These are phyloP conservation scores for Solioccasus polychromus DNA, from an alignment of 768 basidiomycete genomes.

Conservation along the genomic window DNA sequence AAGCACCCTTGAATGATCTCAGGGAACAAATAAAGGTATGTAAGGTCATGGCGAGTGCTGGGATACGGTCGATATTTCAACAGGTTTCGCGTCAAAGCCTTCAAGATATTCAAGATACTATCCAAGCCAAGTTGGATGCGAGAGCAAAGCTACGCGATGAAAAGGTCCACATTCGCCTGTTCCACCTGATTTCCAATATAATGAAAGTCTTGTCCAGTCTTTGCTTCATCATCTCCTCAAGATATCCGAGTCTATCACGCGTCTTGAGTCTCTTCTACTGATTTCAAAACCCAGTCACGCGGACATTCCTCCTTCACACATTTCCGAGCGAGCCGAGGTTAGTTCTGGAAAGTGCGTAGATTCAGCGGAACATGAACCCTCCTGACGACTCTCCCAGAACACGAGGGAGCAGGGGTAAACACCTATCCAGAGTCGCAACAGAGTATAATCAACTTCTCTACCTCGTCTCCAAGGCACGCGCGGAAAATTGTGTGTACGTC, in stretches of 20 bases:
- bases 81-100: constrained; percentile 62
- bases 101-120: constrained; percentile 63
- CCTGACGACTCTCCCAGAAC: constrained; percentile 37
- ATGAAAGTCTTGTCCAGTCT: constrained; percentile 44
- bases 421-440: constrained; percentile 77
- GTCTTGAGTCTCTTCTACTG: constrained; percentile 82
- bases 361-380: neutral
- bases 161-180: constrained; percentile 46
- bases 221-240: constrained; percentile 85
- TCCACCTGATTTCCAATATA: neutral
- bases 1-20: constrained; percentile 62
- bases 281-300: constrained; percentile 48
- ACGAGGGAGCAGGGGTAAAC: constrained; percentile 69
- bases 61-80: neutral
- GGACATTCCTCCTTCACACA: constrained; percentile 31
- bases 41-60: constrained; percentile 11
- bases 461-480: constrained; percentile 76
- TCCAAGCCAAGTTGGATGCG: constrained; percentile 74
- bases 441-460: constrained; percentile 95
- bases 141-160: constrained; percentile 79
- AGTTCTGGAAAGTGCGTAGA: constrained; percentile 36
- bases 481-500: constrained; percentile 76
- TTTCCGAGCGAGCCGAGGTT: constrained; percentile 25
- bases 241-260: constrained; percentile 86
- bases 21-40: constrained; percentile 68